These are phyloP conservation scores for Gorgonomyces haynaldii DNA, from an alignment of 192 early-diverging fungal species.

Conservation along the genomic window DNA sequence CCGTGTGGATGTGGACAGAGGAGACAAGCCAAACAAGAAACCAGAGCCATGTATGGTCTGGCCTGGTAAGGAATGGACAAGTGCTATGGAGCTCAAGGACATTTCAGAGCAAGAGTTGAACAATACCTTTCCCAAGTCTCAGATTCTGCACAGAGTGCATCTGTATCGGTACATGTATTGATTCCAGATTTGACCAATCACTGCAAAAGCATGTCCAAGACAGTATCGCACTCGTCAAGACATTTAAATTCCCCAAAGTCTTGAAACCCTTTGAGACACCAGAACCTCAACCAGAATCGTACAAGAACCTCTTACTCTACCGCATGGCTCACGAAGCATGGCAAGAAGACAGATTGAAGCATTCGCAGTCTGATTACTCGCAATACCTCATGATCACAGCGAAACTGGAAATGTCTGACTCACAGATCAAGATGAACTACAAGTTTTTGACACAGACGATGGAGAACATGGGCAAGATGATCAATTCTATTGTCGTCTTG, in stretches of 20 bases:
- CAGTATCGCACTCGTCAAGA: conserved; percentile 26
- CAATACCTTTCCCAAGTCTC: conserved; percentile 10
- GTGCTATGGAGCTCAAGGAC: conserved; percentile 31
- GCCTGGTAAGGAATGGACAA: conserved; percentile 34
- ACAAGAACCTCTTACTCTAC: no score
- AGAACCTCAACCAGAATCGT: conserved; percentile 30
- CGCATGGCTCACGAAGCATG: no score
- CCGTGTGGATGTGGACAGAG: conserved; percentile 15
- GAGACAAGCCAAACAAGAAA: conserved; percentile 13
- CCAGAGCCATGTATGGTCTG: conserved; percentile 23
- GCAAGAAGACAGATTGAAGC: conserved; percentile 19
- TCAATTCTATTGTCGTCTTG: conserved; percentile 21
- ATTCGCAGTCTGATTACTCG: conserved; percentile 32
- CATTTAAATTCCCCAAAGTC: conserved; percentile 26
- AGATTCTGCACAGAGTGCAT: conserved; percentile 23
- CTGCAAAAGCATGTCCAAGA: conserved; percentile 27
- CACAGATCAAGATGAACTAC: no score
- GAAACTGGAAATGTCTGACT: conserved; percentile 27
- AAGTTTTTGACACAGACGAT: no score
- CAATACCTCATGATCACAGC: conserved; percentile 34
- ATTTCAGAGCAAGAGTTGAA: conserved; percentile 21
- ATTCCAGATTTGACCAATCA: conserved; percentile 34
- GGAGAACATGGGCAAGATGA: no score
- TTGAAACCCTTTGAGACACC: conserved; percentile 21
- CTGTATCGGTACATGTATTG: no score